These are phyloP conservation scores for Malus orientalis DNA, from an alignment of 306 rosid genomes.

Conservation along the genomic window DNA sequence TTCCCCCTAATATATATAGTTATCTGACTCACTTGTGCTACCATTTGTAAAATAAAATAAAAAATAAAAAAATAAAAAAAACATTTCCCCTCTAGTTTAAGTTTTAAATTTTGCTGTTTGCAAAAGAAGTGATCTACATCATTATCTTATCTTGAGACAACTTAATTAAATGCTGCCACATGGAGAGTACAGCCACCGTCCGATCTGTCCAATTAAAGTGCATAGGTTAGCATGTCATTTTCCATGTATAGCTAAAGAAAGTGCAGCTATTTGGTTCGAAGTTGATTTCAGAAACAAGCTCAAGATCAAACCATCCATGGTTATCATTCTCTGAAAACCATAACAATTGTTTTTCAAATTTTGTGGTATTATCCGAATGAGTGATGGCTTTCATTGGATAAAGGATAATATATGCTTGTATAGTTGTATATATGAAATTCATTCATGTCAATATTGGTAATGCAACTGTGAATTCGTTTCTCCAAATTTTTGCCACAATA, in stretches of 20 bases:
- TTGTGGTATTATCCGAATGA: neutral
- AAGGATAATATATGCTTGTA: neutral
- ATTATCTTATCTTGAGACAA: neutral
- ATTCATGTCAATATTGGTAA: neutral
- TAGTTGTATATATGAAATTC: neutral
- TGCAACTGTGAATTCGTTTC: neutral
- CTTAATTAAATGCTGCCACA: neutral
- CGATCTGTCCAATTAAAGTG: neutral
- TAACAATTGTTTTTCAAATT: too few species aligned
- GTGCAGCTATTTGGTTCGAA: neutral
- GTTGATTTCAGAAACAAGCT: neutral
- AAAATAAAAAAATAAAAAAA: too few species aligned
- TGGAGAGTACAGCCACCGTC: neutral
- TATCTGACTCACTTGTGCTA: too few species aligned
- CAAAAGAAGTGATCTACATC: neutral
- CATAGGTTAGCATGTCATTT: constrained; percentile 7
- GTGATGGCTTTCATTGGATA: neutral
- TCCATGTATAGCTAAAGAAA: neutral
- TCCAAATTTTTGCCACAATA: too few species aligned
- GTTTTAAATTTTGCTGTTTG: neutral
- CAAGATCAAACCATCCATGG: neutral
- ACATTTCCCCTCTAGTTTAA: too few species aligned
- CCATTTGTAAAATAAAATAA: too few species aligned
- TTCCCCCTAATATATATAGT: too few species aligned
- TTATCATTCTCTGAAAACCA: neutral